phyloP scores from a whole-genome alignment of 345 rosid species.

The Corchorus capsularis region DNA sequence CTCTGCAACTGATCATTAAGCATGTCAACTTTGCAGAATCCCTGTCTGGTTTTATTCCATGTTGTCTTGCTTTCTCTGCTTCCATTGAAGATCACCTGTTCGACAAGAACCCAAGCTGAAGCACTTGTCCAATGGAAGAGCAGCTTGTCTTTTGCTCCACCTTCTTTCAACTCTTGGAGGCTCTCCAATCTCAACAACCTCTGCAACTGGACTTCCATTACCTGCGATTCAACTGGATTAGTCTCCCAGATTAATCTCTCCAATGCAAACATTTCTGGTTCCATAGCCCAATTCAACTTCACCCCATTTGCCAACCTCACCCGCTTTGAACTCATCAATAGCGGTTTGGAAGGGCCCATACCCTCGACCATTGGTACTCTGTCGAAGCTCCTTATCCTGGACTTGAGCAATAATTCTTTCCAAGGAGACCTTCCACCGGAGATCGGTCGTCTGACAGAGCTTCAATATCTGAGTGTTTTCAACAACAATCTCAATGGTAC shows the following conservation, averaged over 20 bases:
- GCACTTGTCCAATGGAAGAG: conserved; percentile 66
- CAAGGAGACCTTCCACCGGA: conserved; percentile 39
- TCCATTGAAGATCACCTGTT: conserved; percentile 34
- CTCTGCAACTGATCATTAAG: background rate
- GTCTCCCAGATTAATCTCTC: conserved; percentile 47
- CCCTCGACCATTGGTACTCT: conserved; percentile 42
- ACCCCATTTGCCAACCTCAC: conserved; percentile 49
- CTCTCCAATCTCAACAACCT: conserved; percentile 42
- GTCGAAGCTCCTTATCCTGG: conserved; percentile 42
- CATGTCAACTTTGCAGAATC: conserved; percentile 22
- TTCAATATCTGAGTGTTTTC: conserved; percentile 37
- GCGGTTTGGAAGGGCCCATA: conserved; percentile 30
- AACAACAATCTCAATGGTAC: conserved; percentile 52
- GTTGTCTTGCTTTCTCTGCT: conserved; percentile 29
- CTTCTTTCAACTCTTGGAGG: conserved; percentile 60
- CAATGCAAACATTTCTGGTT: conserved; percentile 35
- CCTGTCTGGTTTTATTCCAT: conserved; percentile 30
- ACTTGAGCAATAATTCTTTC: conserved; percentile 44
- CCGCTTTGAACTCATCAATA: conserved; percentile 36
- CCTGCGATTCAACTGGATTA: conserved; percentile 34
- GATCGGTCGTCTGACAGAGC: conserved; percentile 42
- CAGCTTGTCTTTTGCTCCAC: conserved; percentile 31
- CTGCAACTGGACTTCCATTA: conserved; percentile 66
- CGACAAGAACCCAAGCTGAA: conserved; percentile 52
- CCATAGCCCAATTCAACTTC: conserved; percentile 49